Conservation (phyloP, 1,139 yeast species). For the Pichia sp. region DNA sequence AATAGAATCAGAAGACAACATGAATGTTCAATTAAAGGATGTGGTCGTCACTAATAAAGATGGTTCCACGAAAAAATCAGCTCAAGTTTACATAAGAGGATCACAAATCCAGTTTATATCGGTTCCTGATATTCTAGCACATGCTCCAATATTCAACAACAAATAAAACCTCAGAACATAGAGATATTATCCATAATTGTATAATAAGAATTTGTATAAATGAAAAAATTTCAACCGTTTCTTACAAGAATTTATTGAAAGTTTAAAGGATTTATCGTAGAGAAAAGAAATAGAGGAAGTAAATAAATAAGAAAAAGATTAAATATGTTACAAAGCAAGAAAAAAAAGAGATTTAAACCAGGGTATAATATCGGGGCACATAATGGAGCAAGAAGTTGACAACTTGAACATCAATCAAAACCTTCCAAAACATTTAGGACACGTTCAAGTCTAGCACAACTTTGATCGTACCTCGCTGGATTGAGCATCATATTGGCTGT, state of each 20-base stretch:
- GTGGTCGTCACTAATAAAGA: constrained; percentile 73
- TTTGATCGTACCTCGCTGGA: constrained; percentile 70
- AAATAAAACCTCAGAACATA: too few relatives aligned
- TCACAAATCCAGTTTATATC: constrained; percentile 79
- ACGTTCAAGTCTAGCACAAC: constrained; percentile 68
- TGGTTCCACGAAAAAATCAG: constrained; percentile 70
- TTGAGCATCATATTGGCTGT: constrained; percentile 88
- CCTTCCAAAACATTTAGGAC: constrained; percentile 86
- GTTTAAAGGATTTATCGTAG: too few relatives aligned
- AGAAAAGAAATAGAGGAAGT: background rate
- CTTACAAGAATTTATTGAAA: background rate
- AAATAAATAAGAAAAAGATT: background rate
- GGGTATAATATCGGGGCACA: background rate
- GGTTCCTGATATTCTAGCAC: constrained; percentile 79
- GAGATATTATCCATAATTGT: constrained; percentile 40
- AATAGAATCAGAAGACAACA: constrained; percentile 64
- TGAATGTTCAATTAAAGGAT: constrained; percentile 84
- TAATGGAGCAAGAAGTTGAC: too few relatives aligned
- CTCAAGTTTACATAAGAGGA: constrained; percentile 86
- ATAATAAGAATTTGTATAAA: constrained; percentile 1
- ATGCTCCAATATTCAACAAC: constrained; percentile 68
- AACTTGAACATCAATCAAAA: constrained; percentile 38
- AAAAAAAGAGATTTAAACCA: background rate
- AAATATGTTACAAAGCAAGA: background rate
- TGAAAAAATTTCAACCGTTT: background rate